Evolutionary conservation across 768 basidiomycete genomes (phyloP).

Genomic region (Tricholomella constricta): DNA sequence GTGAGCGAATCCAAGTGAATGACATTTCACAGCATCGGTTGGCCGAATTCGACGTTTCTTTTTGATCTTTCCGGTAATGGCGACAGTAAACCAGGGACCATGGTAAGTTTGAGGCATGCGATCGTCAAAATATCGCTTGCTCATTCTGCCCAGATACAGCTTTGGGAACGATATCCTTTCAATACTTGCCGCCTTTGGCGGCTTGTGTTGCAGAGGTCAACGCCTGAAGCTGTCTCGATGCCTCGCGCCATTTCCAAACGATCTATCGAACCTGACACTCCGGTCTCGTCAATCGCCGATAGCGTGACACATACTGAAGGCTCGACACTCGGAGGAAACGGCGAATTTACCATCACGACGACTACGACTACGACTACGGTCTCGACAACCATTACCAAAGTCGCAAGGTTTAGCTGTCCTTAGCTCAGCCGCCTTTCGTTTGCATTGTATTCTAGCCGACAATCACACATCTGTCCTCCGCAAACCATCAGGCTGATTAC

Average conservation of each 20-base stretch:
- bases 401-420: conserved; percentile 12
- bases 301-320: conserved; percentile 25
- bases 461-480: neutral
- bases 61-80: conserved; percentile 18
- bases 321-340: conserved; percentile 24
- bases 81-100: conserved; percentile 3
- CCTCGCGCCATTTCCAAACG: neutral
- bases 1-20: neutral
- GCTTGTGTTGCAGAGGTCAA: conserved; percentile 13
- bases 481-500: neutral
- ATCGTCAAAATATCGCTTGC: neutral
- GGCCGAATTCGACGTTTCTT: conserved; percentile 25
- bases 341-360: conserved; percentile 31
- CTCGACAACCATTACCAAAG: conserved; percentile 28
- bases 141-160: conserved; percentile 16
- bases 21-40: conserved; percentile 21
- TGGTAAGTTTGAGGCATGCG: neutral
- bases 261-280: neutral
- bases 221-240: neutral
- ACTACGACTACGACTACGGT: conserved; percentile 34
- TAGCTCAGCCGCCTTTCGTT: neutral
- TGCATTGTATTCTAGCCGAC: no score
- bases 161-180: conserved; percentile 17
- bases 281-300: conserved; percentile 18
- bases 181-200: conserved; percentile 22